Percentiles rank a stretch among this genome's conserved stretches.
phyloP scores from a whole-genome alignment of 208 protist species.

The Sergeia podlipaevii region DNA sequence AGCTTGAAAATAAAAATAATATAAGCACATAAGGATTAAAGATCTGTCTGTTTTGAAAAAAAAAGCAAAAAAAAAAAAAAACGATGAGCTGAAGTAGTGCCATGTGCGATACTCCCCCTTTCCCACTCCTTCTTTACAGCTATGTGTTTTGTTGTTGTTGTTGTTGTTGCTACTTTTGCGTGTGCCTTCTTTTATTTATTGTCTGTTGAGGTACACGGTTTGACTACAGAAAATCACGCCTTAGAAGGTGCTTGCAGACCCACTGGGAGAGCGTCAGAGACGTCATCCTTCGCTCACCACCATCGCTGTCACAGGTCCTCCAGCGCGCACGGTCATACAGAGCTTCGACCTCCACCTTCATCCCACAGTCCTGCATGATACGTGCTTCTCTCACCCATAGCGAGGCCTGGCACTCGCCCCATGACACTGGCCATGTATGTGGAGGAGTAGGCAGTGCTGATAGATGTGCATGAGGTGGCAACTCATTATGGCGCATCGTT shows the following conservation, averaged over 20 bases:
- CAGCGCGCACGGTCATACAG: conserved; percentile 15
- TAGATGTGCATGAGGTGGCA: no score
- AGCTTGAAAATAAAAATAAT: not conserved
- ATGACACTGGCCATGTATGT: not conserved
- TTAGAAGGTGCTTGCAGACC: not conserved
- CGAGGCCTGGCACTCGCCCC: not conserved
- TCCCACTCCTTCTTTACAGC: no score
- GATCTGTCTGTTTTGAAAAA: not conserved
- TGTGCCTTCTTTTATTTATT: no score
- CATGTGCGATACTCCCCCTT: no score
- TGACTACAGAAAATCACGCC: not conserved
- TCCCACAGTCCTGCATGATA: conserved; percentile 18
- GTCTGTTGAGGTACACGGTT: not conserved
- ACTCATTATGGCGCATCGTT: no score
- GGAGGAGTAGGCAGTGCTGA: not conserved
- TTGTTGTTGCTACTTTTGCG: no score
- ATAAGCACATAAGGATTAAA: not conserved
- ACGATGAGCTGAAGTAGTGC: not conserved
- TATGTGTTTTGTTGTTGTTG: no score
- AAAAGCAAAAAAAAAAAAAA: conserved; percentile 3
- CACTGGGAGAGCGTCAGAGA: not conserved
- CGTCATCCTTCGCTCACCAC: not conserved
- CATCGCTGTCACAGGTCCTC: not conserved
- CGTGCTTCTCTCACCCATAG: conserved; percentile 25
- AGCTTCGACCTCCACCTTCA: conserved; percentile 43